A percentile compares a stretch with the other conserved stretches of the same genome.
phyloP scores from a whole-genome alignment of 495 filamentous ascomycete species.

The Talaromyces adpressus region DNA sequence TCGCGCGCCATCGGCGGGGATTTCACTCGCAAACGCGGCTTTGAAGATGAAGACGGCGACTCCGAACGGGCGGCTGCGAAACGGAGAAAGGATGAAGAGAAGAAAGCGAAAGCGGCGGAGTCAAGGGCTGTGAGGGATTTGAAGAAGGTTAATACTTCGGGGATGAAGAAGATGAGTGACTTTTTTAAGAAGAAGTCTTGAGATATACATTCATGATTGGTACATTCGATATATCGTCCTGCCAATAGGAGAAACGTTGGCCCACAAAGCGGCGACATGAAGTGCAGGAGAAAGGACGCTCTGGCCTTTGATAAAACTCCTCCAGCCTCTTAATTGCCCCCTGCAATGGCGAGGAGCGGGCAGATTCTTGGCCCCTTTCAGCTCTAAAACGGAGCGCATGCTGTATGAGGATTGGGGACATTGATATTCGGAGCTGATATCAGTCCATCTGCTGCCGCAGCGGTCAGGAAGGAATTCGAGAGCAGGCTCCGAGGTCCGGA shows the following conservation, averaged over 20 bases:
- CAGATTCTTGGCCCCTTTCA: neutral
- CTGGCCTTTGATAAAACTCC: no score
- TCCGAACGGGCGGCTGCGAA: conserved; percentile 51
- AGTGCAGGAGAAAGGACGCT: no score
- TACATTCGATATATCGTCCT: neutral
- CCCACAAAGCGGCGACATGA: no score
- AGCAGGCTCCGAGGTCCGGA: neutral
- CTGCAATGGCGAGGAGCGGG: neutral
- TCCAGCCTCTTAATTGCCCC: no score
- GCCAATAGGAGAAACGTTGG: no score
- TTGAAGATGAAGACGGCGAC: conserved; percentile 60
- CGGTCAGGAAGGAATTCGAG: neutral
- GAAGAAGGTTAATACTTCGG: conserved; percentile 79
- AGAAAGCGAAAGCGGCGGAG: conserved; percentile 61
- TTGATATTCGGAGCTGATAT: neutral
- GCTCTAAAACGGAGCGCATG: neutral
- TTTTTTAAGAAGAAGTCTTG: conserved; percentile 72
- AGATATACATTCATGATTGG: neutral
- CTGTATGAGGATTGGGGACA: neutral
- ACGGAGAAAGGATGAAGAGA: conserved; percentile 56
- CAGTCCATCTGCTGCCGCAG: neutral
- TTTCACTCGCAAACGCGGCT: conserved; percentile 63
- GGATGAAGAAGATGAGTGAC: conserved; percentile 95
- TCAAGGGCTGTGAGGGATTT: conserved; percentile 69
- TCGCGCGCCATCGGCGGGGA: conserved; percentile 56